Evolutionary conservation across 2,329 filamentous ascomycete species (phyloP).

Genomic region (Leptographium procerum): DNA sequence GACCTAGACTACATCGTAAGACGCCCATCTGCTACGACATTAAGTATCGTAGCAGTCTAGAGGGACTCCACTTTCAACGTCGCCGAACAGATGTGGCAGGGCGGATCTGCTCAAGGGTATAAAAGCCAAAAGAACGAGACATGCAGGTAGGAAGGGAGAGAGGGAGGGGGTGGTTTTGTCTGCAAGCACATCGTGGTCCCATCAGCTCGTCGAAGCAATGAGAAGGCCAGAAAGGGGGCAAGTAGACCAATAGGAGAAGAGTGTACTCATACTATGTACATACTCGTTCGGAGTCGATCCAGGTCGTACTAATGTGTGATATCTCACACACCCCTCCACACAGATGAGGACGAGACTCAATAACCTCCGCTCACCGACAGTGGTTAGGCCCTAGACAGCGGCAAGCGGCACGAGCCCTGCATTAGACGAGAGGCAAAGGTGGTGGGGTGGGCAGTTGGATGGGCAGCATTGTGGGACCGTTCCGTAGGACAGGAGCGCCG

Average conservation of each 20-base stretch:
- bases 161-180: neutral
- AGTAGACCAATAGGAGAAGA: neutral
- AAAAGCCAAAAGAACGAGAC: neutral
- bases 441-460: too few relatives aligned
- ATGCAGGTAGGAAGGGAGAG: neutral
- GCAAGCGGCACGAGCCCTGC: neutral
- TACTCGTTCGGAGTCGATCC: too few relatives aligned
- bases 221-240: neutral
- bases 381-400: neutral
- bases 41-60: neutral
- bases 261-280: too few relatives aligned
- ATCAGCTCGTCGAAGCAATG: too few relatives aligned
- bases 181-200: neutral
- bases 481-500: neutral
- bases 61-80: neutral
- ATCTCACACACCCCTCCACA: neutral
- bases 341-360: neutral
- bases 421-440: neutral
- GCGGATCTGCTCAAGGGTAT: neutral
- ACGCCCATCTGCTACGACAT: too few relatives aligned
- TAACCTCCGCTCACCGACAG: too few relatives aligned
- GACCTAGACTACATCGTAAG: too few relatives aligned
- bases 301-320: neutral
- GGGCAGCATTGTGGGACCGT: too few relatives aligned
- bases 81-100: too few relatives aligned